phyloP scores from a whole-genome alignment of 805 yeast species.

The Lipomyces japonicus region DNA sequence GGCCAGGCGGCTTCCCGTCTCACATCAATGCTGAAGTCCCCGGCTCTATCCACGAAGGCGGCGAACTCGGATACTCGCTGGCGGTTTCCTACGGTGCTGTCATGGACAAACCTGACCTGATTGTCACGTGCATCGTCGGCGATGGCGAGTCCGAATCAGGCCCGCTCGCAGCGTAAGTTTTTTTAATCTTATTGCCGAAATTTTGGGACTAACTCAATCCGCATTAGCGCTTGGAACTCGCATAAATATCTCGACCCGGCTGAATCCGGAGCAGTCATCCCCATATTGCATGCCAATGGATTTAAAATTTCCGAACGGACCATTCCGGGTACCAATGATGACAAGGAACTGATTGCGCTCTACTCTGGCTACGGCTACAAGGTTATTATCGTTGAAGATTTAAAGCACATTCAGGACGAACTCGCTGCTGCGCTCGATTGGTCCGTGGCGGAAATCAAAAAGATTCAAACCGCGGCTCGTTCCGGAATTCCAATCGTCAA shows the following conservation, averaged over 20 bases:
- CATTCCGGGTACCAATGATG: conserved; percentile 27
- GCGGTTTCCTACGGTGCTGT: conserved; percentile 29
- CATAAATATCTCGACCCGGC: conserved; percentile 29
- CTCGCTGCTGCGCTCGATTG: conserved; percentile 29
- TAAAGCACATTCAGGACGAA: conserved; percentile 14
- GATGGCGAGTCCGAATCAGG: conserved; percentile 32
- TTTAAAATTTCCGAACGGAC: conserved; percentile 31
- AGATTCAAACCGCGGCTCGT: conserved; percentile 28
- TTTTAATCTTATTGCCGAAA: not conserved
- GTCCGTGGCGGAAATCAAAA: conserved; percentile 22
- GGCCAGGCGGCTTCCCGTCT: conserved; percentile 30
- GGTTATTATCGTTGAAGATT: conserved; percentile 25
- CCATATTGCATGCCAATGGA: conserved; percentile 29
- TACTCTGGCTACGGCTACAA: conserved; percentile 29
- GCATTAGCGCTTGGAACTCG: conserved; percentile 26
- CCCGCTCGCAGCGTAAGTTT: conserved; percentile 26
- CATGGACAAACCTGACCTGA: conserved; percentile 28
- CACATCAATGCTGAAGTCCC: conserved; percentile 30
- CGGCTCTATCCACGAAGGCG: conserved; percentile 30
- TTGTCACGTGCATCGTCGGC: conserved; percentile 26
- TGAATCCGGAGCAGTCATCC: conserved; percentile 30
- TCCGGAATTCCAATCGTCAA: conserved; percentile 22
- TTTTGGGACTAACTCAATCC: not conserved
- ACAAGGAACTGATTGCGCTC: conserved; percentile 26
- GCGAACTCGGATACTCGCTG: conserved; percentile 31